phyloP scores from a whole-genome alignment of 495 filamentous ascomycete species.

The Talaromyces ruber region DNA sequence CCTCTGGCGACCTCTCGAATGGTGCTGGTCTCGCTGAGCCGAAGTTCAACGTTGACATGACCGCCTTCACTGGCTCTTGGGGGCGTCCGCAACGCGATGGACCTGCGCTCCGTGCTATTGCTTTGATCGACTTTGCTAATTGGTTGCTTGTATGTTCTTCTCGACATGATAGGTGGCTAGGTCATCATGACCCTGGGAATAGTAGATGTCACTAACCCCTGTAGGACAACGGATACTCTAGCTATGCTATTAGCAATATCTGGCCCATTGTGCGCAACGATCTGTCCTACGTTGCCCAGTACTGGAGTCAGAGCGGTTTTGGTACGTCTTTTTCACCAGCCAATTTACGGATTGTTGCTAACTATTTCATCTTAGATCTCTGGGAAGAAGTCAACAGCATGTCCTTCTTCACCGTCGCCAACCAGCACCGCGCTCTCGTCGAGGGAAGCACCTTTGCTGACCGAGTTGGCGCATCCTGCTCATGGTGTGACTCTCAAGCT shows the following conservation, averaged over 20 bases:
- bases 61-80: slow-evolving; percentile 47
- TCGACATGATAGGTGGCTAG: not conserved
- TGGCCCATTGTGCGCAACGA: slow-evolving; percentile 52
- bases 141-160: slow-evolving; percentile 12
- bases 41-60: slow-evolving; percentile 49
- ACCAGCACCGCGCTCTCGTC: slow-evolving; percentile 49
- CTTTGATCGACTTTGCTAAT: slow-evolving; percentile 30
- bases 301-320: slow-evolving; percentile 48
- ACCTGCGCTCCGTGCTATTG: slow-evolving; percentile 35
- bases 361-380: slow-evolving; percentile 35
- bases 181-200: not conserved
- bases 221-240: slow-evolving; percentile 23
- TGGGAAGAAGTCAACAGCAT: slow-evolving; percentile 64
- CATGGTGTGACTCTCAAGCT: slow-evolving; percentile 36
- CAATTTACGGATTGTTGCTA: not conserved
- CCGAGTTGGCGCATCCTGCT: slow-evolving; percentile 30
- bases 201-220: not conserved
- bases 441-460: slow-evolving; percentile 53
- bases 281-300: slow-evolving; percentile 57
- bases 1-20: slow-evolving; percentile 36
- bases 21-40: slow-evolving; percentile 53
- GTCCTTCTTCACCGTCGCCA: slow-evolving; percentile 54
- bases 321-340: not conserved
- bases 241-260: slow-evolving; percentile 22
- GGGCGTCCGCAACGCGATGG: slow-evolving; percentile 57